These are phyloP conservation scores for Clonostachys byssicola DNA, from an alignment of 2,329 filamentous ascomycete species.

Conservation along the genomic window DNA sequence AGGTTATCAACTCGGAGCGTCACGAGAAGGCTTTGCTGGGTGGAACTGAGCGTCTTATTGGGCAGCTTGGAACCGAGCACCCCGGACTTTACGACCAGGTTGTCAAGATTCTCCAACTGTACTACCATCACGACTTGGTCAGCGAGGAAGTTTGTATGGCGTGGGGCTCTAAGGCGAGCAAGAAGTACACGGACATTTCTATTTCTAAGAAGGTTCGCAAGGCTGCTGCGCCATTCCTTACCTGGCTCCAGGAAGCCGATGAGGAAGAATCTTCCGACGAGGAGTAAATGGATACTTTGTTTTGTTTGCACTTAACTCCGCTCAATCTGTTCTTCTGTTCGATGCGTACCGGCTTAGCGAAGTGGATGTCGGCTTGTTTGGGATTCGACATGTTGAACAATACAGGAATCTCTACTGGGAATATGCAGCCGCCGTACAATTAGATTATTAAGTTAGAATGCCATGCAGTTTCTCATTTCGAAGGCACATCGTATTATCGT, in stretches of 20 bases:
- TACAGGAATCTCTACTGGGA: no score
- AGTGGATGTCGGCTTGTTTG: no score
- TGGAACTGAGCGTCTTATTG: constrained; percentile 89
- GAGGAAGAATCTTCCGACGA: constrained; percentile 64
- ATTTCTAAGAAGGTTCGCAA: constrained; percentile 95
- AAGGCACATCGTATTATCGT: no score
- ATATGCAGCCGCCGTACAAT: no score
- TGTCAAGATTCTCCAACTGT: constrained; percentile 80
- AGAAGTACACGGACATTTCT: constrained; percentile 90
- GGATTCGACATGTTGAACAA: no score
- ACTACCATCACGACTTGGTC: constrained; percentile 88
- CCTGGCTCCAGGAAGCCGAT: constrained; percentile 87
- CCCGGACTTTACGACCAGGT: constrained; percentile 73
- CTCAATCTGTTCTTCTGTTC: background rate
- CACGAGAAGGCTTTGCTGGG: constrained; percentile 95
- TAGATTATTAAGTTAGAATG: no score
- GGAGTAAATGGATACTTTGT: constrained; percentile 24
- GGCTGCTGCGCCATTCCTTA: constrained; percentile 88
- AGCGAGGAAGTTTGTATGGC: constrained; percentile 83
- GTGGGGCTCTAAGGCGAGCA: constrained; percentile 94
- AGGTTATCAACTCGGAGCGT: constrained; percentile 84
- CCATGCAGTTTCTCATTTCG: no score
- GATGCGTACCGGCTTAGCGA: background rate
- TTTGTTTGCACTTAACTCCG: background rate
- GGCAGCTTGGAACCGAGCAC: constrained; percentile 65